Base-by-base conservation (phyloP, 257 asterid genomes). In the Cruciata laevipes region DNA sequence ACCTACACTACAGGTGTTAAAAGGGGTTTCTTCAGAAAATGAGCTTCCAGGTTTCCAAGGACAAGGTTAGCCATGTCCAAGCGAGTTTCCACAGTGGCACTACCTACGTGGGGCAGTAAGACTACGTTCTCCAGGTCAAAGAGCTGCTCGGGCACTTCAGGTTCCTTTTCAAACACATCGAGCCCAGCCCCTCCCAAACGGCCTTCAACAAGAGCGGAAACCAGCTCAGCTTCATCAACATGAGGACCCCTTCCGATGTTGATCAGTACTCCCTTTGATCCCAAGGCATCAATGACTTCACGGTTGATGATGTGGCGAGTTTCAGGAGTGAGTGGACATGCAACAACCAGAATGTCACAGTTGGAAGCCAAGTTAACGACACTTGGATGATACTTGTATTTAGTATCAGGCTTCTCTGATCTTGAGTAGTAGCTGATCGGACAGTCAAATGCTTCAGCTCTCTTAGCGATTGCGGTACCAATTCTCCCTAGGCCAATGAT, bases 171-270 rank as follows among this genome's bases (percentile, higher is more conserved):
- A 31, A 75, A 87, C 67, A 91, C 96, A 76, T 91, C 98, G 13
- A 91, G 80, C 2, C 98, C 98, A 72, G 94, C 98, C 0, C 98
- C 98, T 23, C 91, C 98, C 56, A 91, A 18, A 10, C 98, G 89
- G 60, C 96, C 92, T 78, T 91, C 95, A 56, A 79, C 84, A 17
- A 91, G 85, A 66, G 98, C 98, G 1, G 85, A 81, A 49, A 91
- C 92, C 64, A 91, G 71, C 75, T 89, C 98, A 7, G 78, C 71
- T 75, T 91, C 96, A 65, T 91, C 95, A 21, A 89, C 91, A 57
- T 84, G 95, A 21, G 88, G 83, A 18, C 98, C 98, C 31, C 98
- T 74, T 23, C 89, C 98, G 5, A 91, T 84, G 83, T 91, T 91
- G 58, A 91, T 83, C 66, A 91, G 86, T 55, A 89, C 72, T 44